Percentiles rank a stretch among this genome's conserved stretches.
These are phyloP conservation scores for Wickerhamiella parazyma DNA, from an alignment of 805 yeast genomes.

Conservation along the genomic window DNA sequence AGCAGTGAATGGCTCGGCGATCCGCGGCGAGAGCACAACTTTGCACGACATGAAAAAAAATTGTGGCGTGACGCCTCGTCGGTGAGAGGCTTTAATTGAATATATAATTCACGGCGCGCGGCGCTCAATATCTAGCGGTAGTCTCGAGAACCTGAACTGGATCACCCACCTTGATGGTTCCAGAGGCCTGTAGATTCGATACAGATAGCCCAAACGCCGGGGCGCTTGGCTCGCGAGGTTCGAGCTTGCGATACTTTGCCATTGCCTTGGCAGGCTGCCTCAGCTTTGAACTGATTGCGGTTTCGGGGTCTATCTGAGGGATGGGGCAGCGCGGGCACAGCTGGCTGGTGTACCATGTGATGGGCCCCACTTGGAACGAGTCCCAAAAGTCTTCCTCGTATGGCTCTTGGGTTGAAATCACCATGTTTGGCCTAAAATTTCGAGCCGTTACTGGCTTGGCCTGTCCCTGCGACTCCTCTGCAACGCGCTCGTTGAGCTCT, in stretches of 20 bases:
- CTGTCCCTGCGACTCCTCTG: slow-evolving; percentile 13
- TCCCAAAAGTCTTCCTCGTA: slow-evolving; percentile 27
- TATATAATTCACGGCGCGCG: too few species aligned
- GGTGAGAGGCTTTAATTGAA: background rate
- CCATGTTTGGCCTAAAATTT: slow-evolving; percentile 26
- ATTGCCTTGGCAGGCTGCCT: slow-evolving; percentile 23
- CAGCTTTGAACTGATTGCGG: slow-evolving; percentile 17
- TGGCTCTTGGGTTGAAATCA: slow-evolving; percentile 22
- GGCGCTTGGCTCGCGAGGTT: slow-evolving; percentile 20
- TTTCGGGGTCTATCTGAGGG: slow-evolving; percentile 22
- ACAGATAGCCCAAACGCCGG: slow-evolving; percentile 23
- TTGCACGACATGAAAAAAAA: slow-evolving; percentile 14
- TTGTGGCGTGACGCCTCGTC: slow-evolving; percentile 7
- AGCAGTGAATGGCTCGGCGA: slow-evolving; percentile 66
- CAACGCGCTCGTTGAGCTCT: slow-evolving; percentile 19
- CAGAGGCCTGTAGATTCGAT: slow-evolving; percentile 15
- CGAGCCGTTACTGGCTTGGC: slow-evolving; percentile 13
- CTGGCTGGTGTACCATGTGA: slow-evolving; percentile 20
- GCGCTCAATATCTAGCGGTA: background rate
- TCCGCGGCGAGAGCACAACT: slow-evolving; percentile 74
- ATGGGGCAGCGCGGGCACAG: slow-evolving; percentile 24
- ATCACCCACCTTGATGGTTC: slow-evolving; percentile 23
- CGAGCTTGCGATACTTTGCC: slow-evolving; percentile 21
- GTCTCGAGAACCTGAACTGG: slow-evolving; percentile 15
- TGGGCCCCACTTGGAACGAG: slow-evolving; percentile 16